Base-by-base conservation (phyloP, 2,329 filamentous ascomycete species). In the Colletotrichum coccodes region DNA sequence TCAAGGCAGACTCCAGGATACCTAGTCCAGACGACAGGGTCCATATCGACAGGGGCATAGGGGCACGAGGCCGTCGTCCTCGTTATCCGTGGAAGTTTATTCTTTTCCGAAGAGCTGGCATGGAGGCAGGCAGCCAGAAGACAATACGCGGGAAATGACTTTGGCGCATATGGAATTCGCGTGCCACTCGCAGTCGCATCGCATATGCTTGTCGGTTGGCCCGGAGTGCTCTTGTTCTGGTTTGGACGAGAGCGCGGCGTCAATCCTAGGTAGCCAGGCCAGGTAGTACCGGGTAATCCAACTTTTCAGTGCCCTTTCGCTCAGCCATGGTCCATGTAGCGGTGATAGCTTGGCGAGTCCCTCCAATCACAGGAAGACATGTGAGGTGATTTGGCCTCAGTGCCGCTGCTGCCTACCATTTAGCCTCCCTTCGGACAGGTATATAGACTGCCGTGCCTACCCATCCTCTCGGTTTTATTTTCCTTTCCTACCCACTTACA, bases 191-290 rank as follows among this genome's bases (percentile, higher is more conserved):
- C 52, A 36, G 66, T 60, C 60, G 26, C 62, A 66, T 50, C 42
- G 42, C 32, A 47, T 23, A 60, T 60, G 60, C 53, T 65, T 66
- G 49, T 66, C 49, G 44, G 34, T 63, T 50, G 42, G 53, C 54
- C 54, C 42, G 46, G 49, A 40, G 42, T 49, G 62, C 56, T 60
- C 56, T 36, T 42, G 60, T 65, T 50, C 53, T 54, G 54, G 47
- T 54, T 64, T 18, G 47, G 42, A 60, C 60, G 40, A 64, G 52
- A 66, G 66, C 61, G 54, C 47, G 54, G 54, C 66, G 61, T 66
- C 56, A 63, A 63, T 52, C 62, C 46, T 49, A 66, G 61, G 66
- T 66, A 66, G 61, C 66, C 56, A 69, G 66, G 49, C 61, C 62
- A 50, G 61, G 61, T 56, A 60, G 56, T 64, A 59, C 66, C 62